Evolutionary conservation across 805 yeast genomes (phyloP), one percentile per base, ranked within the genome.

Genomic region (Monosporozyma yasuniensis): DNA sequence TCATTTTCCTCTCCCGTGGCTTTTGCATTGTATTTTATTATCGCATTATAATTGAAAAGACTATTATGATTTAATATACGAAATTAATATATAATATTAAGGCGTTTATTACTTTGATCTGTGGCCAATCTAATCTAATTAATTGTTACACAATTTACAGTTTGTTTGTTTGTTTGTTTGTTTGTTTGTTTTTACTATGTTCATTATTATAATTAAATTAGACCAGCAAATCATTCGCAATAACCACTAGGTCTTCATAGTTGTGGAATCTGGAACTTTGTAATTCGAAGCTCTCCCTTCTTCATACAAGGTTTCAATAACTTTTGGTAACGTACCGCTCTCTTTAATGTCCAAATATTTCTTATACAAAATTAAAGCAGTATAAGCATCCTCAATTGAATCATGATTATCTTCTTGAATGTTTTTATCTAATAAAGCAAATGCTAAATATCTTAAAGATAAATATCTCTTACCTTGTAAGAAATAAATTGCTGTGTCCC

Each of bases 381-480:
- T 84, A 50, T 74, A 71, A 0, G 99, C 97, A 70, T 93, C 99
- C 61, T 93, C 99, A 43, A 93, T 89, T 0, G 98, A 91, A 64
- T 95, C 98, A 67, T 93, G 99, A 61, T 91, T 91, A 1, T 93
- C 96, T 2, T 80, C 81, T 65, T 93, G 99, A 30, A 95, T 95
- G 46, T 80, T 76, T 53, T 80, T 81, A 32, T 77, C 77, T 48
- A 93, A 72, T 44, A 91, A 72, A 27, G 80, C 80, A 75, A 89
- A 89, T 11, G 95, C 88, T 63, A 93, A 70, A 63, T 88, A 93
- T 61, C 91, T 84, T 57, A 93, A 75, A 3, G 96, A 87, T 34
- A 93, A 72, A 53, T 81, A 84, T 52, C 99, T 72, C 60, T 84
- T 87, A 44, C 84, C 82, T 47, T 84, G 81, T 56, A 87, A 73